phyloP scores from a whole-genome alignment of 1,284 basidiomycete genomes.

The Pyrrhoderma lamaoense region DNA sequence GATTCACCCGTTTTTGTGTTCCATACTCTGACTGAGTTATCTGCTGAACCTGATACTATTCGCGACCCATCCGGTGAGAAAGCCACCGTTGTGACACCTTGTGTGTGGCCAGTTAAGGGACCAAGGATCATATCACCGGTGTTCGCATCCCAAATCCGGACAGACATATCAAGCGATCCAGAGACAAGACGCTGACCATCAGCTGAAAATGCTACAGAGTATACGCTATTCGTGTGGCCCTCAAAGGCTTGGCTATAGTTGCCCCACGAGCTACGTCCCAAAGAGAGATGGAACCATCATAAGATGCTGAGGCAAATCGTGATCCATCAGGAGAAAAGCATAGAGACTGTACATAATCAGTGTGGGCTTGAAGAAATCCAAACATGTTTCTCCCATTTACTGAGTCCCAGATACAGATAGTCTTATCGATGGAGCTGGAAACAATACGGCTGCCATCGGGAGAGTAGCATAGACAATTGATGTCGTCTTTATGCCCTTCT shows the following conservation, averaged over 20 bases:
- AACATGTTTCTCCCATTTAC: not conserved
- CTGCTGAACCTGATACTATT: constrained; percentile 17
- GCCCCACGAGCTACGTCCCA: constrained; percentile 1
- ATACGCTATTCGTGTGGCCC: not conserved
- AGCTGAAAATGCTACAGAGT: not conserved
- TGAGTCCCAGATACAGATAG: constrained; percentile 17
- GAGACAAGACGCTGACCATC: constrained; percentile 1
- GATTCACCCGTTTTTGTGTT: constrained; percentile 8
- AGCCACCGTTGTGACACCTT: constrained; percentile 3
- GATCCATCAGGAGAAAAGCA: constrained; percentile 4
- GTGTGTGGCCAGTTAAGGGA: constrained; percentile 9
- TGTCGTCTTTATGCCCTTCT: too few species aligned
- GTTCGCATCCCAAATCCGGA: constrained; percentile 4
- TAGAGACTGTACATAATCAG: constrained; percentile 1
- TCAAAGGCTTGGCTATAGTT: not conserved
- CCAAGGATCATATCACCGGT: not conserved
- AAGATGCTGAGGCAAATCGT: constrained; percentile 8
- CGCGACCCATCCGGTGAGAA: constrained; percentile 15
- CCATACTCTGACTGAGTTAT: constrained; percentile 17
- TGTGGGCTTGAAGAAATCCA: not conserved
- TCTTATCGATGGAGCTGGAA: constrained; percentile 14
- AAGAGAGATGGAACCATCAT: not conserved
- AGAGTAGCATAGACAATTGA: not conserved
- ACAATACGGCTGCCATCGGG: not conserved
- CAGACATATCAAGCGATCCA: not conserved